phyloP scores from a whole-genome alignment of 495 filamentous ascomycete genomes.

The Pseudevernia furfuracea region DNA sequence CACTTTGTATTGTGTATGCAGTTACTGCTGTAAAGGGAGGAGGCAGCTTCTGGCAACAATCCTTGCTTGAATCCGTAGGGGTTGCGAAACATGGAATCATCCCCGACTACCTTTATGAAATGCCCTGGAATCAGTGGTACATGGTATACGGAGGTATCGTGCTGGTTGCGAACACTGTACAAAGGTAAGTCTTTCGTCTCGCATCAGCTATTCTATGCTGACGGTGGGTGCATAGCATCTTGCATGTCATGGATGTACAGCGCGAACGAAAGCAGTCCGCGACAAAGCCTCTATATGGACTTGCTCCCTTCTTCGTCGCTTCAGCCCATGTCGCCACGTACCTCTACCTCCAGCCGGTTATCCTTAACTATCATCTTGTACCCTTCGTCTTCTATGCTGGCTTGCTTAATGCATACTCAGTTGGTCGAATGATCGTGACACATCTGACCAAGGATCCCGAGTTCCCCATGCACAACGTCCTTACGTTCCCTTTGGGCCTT shows the following conservation, averaged over 20 bases:
- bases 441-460: constrained; percentile 68
- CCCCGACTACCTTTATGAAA: constrained; percentile 59
- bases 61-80: constrained; percentile 65
- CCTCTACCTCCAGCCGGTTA: constrained; percentile 72
- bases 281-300: constrained; percentile 65
- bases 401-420: constrained; percentile 83
- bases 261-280: constrained; percentile 62
- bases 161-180: constrained; percentile 72
- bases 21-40: constrained; percentile 78
- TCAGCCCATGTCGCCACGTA: constrained; percentile 73
- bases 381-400: constrained; percentile 84
- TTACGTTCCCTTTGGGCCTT: constrained; percentile 59
- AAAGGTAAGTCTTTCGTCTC: constrained; percentile 36
- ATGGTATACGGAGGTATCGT: constrained; percentile 82
- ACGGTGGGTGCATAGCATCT: constrained; percentile 44
- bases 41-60: constrained; percentile 85
- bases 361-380: constrained; percentile 72
- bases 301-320: constrained; percentile 65
- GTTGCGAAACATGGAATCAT: constrained; percentile 56
- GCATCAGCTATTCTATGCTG: background rate
- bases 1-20: constrained; percentile 73
- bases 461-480: constrained; percentile 84
- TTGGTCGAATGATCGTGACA: constrained; percentile 89
- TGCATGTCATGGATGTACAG: constrained; percentile 76
- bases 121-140: constrained; percentile 86